Conservation (phyloP, 805 yeast species). For the Kazachstania taianensis region DNA sequence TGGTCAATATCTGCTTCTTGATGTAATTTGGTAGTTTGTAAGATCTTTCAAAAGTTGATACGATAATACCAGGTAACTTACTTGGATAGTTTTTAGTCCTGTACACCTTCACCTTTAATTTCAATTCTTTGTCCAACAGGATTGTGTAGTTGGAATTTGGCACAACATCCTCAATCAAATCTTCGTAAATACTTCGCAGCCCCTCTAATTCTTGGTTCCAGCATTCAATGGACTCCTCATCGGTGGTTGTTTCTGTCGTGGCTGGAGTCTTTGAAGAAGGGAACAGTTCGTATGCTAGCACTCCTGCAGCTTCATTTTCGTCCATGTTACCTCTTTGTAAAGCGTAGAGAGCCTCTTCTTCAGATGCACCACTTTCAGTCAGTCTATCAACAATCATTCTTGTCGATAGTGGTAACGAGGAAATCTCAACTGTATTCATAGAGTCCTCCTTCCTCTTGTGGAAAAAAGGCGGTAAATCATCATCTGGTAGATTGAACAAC, state of each 20-base stretch:
- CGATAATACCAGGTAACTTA: slow-evolving; percentile 58
- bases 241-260: slow-evolving; percentile 6
- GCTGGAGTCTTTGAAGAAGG: background rate
- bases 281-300: slow-evolving; percentile 14
- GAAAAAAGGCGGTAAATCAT: slow-evolving; percentile 69
- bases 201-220: slow-evolving; percentile 78
- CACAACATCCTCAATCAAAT: slow-evolving; percentile 28
- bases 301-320: slow-evolving; percentile 42
- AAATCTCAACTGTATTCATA: slow-evolving; percentile 43
- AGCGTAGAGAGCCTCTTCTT: slow-evolving; percentile 47
- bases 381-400: slow-evolving; percentile 51
- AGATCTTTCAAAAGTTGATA: slow-evolving; percentile 33
- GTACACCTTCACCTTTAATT: slow-evolving; percentile 31
- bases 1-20: slow-evolving; percentile 45
- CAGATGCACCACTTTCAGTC: slow-evolving; percentile 58
- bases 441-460: slow-evolving; percentile 48
- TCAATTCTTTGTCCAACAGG: slow-evolving; percentile 29
- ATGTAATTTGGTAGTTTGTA: slow-evolving; percentile 61
- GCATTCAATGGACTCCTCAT: slow-evolving; percentile 31
- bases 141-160: slow-evolving; percentile 23
- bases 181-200: slow-evolving; percentile 49
- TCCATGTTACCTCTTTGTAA: slow-evolving; percentile 34
- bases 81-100: slow-evolving; percentile 50
- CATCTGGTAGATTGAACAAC: slow-evolving; percentile 85
- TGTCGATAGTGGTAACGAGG: slow-evolving; percentile 30